Evolutionary conservation across 371 early-diverging fungal genomes (phyloP).

Genomic region (Circinella minor): DNA sequence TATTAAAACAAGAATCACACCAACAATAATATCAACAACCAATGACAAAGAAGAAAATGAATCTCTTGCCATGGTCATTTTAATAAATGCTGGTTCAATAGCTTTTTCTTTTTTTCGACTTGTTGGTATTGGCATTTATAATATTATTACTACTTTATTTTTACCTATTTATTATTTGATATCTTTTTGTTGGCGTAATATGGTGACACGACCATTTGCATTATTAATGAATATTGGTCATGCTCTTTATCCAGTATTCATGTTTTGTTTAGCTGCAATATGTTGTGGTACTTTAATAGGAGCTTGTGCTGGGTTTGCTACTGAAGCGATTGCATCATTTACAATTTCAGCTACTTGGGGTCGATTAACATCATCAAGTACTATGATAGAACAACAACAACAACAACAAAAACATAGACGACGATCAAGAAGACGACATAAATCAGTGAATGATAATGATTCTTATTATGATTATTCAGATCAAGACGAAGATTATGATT

Average conservation of each 20-base stretch:
- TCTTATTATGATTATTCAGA: not conserved
- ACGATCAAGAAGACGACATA: too few relatives aligned
- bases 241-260: slow-evolving; percentile 30
- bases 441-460: not conserved
- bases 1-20: not conserved
- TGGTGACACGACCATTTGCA: slow-evolving; percentile 1
- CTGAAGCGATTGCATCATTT: slow-evolving; percentile 42
- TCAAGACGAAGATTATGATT: too few relatives aligned
- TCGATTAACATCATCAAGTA: not conserved
- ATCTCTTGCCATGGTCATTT: slow-evolving; percentile 6
- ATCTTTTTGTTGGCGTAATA: slow-evolving; percentile 1
- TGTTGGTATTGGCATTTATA: not conserved
- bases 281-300: slow-evolving; percentile 48
- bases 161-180: slow-evolving; percentile 3
- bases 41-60: not conserved
- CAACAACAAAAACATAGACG: not conserved
- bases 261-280: slow-evolving; percentile 37
- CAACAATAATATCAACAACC: not conserved
- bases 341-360: slow-evolving; percentile 47
- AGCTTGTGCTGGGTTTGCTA: slow-evolving; percentile 50
- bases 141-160: not conserved
- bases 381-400: not conserved
- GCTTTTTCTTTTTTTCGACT: slow-evolving; percentile 5
- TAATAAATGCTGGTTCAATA: slow-evolving; percentile 3
- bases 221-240: slow-evolving; percentile 1